Evolutionary conservation across 2,329 filamentous ascomycete species (phyloP).

Genomic region (Xylariaceae sp.): DNA sequence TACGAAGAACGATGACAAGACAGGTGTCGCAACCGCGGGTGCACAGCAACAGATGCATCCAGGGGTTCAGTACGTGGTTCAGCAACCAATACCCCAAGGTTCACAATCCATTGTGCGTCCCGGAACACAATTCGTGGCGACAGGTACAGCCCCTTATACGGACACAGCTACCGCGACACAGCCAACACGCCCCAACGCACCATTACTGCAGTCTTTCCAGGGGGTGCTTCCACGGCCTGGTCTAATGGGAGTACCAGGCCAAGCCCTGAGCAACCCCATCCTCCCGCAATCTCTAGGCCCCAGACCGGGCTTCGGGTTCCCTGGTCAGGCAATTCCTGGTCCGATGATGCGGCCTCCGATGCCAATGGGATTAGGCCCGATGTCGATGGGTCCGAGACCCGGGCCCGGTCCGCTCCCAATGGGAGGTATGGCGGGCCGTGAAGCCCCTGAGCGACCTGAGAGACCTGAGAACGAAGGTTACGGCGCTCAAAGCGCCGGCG

Average conservation of each 20-base stretch:
- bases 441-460: conserved; percentile 8
- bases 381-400: neutral
- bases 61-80: neutral
- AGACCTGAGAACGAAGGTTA: conserved; percentile 7
- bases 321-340: conserved; percentile 3
- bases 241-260: conserved; percentile 6
- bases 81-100: neutral
- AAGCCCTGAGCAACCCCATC: conserved; percentile 4
- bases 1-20: neutral
- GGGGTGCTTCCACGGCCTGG: too few relatives aligned
- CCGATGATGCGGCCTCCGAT: neutral
- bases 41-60: conserved; percentile 1
- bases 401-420: neutral
- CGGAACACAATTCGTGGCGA: neutral
- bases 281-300: conserved; percentile 2
- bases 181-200: neutral
- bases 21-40: conserved; percentile 3
- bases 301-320: conserved; percentile 1
- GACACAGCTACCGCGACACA: neutral
- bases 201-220: too few relatives aligned
- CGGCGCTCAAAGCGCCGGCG: conserved; percentile 5
- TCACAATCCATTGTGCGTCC: neutral
- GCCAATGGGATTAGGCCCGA: neutral
- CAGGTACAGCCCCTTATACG: neutral
- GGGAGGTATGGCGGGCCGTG: neutral